Conservation (phyloP, 2,329 filamentous ascomycete species). For the Geoglossum cookeanum region DNA sequence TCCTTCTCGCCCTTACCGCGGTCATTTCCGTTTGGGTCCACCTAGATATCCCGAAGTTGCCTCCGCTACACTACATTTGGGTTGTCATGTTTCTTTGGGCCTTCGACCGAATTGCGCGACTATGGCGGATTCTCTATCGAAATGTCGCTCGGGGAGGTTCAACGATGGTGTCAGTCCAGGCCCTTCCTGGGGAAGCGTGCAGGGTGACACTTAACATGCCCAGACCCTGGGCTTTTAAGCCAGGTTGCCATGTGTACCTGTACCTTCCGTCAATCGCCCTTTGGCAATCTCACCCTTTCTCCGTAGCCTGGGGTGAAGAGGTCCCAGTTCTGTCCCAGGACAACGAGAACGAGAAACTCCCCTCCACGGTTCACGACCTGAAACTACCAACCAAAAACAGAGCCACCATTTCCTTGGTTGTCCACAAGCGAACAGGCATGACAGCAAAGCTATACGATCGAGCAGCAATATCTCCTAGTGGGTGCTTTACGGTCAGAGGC, state of each 20-base stretch:
- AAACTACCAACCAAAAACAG: constrained; percentile 41
- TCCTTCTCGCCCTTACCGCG: constrained; percentile 38
- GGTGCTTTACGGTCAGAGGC: constrained; percentile 42
- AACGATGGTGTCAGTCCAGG: constrained; percentile 51
- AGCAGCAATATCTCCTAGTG: constrained; percentile 40
- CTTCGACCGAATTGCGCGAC: constrained; percentile 40
- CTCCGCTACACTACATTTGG: constrained; percentile 39
- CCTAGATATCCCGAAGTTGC: constrained; percentile 33
- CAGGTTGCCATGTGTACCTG: constrained; percentile 62
- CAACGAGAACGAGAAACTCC: constrained; percentile 31
- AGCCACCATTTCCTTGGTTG: constrained; percentile 49
- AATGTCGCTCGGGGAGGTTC: constrained; percentile 45
- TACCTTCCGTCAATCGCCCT: constrained; percentile 56
- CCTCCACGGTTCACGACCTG: constrained; percentile 35
- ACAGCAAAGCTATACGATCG: constrained; percentile 50
- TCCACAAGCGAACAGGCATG: constrained; percentile 55
- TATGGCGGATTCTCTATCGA: constrained; percentile 41
- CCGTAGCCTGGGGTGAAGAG: constrained; percentile 59
- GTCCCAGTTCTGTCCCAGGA: constrained; percentile 16
- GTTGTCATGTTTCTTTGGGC: constrained; percentile 47
- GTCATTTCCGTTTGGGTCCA: constrained; percentile 51
- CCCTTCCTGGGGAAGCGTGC: constrained; percentile 55
- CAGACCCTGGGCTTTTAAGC: constrained; percentile 55
- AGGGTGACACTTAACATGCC: constrained; percentile 56
- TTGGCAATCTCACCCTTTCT: constrained; percentile 64